A percentile compares a stretch with the other conserved stretches of the same genome.
These are phyloP conservation scores for Hypseocharis bilobata DNA, from an alignment of 441 rosid species.

Conservation along the genomic window DNA sequence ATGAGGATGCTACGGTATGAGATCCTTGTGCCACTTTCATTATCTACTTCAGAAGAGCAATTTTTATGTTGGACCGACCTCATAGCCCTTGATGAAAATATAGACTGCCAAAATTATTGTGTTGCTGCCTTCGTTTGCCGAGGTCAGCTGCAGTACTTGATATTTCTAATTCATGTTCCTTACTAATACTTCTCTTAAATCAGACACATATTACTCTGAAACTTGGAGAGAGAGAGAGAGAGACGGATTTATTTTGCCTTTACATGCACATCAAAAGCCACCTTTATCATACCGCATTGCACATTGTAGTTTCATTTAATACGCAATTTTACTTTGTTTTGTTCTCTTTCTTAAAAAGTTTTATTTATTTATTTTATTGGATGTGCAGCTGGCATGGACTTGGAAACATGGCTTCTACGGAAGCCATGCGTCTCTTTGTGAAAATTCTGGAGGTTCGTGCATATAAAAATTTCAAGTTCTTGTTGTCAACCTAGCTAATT, in stretches of 20 bases:
- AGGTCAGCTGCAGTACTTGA: not conserved
- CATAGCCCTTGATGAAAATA: not conserved
- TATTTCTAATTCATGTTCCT: not conserved
- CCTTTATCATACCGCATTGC: not conserved
- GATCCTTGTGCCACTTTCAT: no score
- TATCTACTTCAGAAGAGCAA: not conserved
- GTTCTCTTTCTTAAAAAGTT: conserved; percentile 14
- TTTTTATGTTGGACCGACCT: not conserved
- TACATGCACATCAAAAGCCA: not conserved
- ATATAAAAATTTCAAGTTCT: conserved; percentile 14
- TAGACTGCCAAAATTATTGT: not conserved
- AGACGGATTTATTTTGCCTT: no score
- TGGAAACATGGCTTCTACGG: conserved; percentile 76
- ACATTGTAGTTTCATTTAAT: not conserved
- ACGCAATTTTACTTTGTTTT: not conserved
- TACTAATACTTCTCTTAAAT: not conserved
- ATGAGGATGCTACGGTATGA: not conserved
- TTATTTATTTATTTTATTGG: not conserved
- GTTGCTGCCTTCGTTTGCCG: not conserved
- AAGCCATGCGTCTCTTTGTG: conserved; percentile 99
- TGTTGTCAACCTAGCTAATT: conserved; percentile 5
- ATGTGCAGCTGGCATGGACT: conserved; percentile 85
- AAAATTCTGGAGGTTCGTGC: conserved; percentile 79
- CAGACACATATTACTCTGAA: not conserved
- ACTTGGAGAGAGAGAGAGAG: not conserved